Base-by-base conservation (phyloP, 495 filamentous ascomycete genomes). In the Tirmania nivea region DNA sequence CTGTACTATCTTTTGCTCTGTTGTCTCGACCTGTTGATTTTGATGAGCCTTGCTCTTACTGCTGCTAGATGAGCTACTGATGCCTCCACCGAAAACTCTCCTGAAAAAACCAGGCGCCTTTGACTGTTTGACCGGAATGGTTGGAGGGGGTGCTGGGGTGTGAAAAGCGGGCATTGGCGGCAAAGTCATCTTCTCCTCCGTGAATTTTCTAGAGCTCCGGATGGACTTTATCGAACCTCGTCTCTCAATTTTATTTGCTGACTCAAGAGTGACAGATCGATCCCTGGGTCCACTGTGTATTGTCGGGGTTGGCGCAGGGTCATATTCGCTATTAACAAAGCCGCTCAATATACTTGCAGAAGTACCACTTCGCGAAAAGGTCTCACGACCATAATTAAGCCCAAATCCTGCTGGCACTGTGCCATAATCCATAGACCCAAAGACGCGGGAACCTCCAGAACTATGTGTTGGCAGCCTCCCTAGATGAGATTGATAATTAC, bases 261-360 rank as follows among this genome's bases (percentile, higher is more conserved):
- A 52, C 21, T 77, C 73, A 58, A 69, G 58, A 39, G 68, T 57
- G n/a, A 60, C 57, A n/a, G 47, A 45, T 35, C 69, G 63, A 52
- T 66, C 69, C 21, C 84, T 75, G 51, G 88, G 86, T 11, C 88
- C 89, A 47, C 72, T 81, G 17, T 86, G 87, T 50, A 97, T 70
- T 42, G 79, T 90, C 20, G 90, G 90, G 19, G 81, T 87, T 11
- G 88, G 89, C 34, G 90, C 90, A 54, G 88, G 84, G 60, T 94
- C 86, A 64, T 80, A 76, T 53, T 45, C 48, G 48, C 21, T 20
- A 6, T 25, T 31, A 12, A 16, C 25, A 21, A 50, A 50, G n/a
- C 16, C 48, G 19, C 21, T 50, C 48, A 31, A 20, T 50, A 19
- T n/a, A 6, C 48, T 21, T 12, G 48, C 48, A 31, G 48, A 50